Evolutionary conservation across 805 yeast species (phyloP).

Genomic region (Myxozyma vanderwaltii): DNA sequence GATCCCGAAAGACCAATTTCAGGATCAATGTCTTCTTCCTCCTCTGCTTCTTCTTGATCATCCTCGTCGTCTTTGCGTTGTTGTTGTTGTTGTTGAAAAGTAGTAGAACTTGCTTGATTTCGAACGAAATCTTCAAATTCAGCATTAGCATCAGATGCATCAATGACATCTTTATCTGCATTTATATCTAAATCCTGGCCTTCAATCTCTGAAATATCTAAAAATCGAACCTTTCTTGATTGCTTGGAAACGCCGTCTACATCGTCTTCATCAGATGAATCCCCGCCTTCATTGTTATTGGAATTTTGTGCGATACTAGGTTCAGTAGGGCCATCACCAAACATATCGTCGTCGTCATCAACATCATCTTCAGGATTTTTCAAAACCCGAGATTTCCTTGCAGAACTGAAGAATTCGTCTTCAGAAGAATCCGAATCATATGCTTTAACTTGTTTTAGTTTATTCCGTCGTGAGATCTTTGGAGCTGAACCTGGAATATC

Average conservation of each 20-base stretch:
- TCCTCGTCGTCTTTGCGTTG: background rate
- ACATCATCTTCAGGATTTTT: conserved; percentile 31
- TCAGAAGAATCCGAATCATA: conserved; percentile 36
- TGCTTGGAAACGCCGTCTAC: conserved; percentile 37
- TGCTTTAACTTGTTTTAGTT: conserved; percentile 24
- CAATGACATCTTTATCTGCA: conserved; percentile 13
- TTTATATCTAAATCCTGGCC: conserved; percentile 28
- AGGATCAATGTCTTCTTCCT: conserved; percentile 27
- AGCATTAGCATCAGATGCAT: conserved; percentile 12
- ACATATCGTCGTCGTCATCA: conserved; percentile 43
- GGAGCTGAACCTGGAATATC: conserved; percentile 30
- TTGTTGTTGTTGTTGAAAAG: conserved; percentile 29
- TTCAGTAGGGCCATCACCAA: conserved; percentile 14
- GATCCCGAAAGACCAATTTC: conserved; percentile 29
- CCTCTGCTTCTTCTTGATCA: conserved; percentile 25
- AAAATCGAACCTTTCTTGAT: conserved; percentile 34
- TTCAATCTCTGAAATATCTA: conserved; percentile 48
- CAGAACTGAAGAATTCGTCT: conserved; percentile 24
- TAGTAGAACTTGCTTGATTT: conserved; percentile 18
- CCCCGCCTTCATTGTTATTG: conserved; percentile 32
- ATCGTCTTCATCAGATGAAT: conserved; percentile 34
- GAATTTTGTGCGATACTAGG: conserved; percentile 21
- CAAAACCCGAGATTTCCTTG: conserved; percentile 13
- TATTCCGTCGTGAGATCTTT: conserved; percentile 15
- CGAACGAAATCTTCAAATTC: conserved; percentile 31